These are phyloP conservation scores for Pseudocercospora eumusae DNA, from an alignment of 2,329 filamentous ascomycete species.

Conservation along the genomic window DNA sequence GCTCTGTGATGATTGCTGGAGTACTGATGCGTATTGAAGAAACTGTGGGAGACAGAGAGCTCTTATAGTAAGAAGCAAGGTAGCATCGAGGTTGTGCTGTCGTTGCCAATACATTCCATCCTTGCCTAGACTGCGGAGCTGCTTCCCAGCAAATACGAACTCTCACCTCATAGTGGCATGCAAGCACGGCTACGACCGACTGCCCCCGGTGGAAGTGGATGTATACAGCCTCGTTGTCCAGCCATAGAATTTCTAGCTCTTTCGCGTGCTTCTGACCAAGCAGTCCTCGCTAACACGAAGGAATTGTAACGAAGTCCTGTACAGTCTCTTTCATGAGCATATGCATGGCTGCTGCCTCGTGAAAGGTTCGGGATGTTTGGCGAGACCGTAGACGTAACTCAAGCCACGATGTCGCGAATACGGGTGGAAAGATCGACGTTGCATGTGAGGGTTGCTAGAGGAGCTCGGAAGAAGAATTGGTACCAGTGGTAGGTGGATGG, in stretches of 20 bases:
- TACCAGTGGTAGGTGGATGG: background rate
- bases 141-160: background rate
- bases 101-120: slow-evolving; percentile 2
- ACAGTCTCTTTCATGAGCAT: background rate
- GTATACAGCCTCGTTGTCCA: background rate
- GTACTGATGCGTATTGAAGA: slow-evolving; percentile 2
- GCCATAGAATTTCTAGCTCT: background rate
- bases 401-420: background rate
- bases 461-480: background rate
- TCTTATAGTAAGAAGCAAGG: background rate
- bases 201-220: background rate
- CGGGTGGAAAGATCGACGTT: background rate
- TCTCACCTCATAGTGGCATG: background rate
- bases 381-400: background rate
- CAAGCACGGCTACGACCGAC: background rate
- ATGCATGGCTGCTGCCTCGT: background rate
- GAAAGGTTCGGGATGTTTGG: background rate
- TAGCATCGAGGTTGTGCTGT: background rate
- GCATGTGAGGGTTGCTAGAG: background rate
- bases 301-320: background rate
- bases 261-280: background rate
- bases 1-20: background rate
- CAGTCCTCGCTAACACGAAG: background rate
- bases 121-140: slow-evolving; percentile 6
- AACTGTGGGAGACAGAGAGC: background rate